Evolutionary conservation across 306 rosid species (phyloP).

Genomic region (Pyrus bretschneideri): DNA sequence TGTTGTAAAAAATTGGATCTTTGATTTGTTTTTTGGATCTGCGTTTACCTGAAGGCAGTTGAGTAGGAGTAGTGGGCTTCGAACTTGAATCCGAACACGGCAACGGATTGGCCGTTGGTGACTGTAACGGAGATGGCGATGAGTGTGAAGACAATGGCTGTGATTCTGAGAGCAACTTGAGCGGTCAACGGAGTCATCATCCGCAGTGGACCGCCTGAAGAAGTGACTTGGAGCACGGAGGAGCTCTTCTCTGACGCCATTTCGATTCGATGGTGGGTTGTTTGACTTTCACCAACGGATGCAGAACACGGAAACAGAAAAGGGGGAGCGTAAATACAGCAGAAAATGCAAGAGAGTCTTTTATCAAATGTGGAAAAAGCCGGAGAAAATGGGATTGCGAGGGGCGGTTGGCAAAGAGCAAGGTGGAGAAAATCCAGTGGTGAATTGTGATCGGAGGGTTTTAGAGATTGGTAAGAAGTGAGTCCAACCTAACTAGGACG

Average conservation of each 20-base stretch:
- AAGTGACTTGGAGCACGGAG: conserved; percentile 14
- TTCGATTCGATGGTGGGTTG: not conserved
- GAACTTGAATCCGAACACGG: conserved; percentile 20
- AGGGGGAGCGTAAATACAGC: not conserved
- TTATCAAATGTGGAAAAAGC: not conserved
- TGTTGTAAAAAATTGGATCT: not conserved
- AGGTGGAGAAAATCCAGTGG: not conserved
- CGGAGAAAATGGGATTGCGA: not conserved
- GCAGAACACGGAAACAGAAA: not conserved
- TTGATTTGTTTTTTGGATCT: not conserved
- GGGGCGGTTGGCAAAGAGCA: no score
- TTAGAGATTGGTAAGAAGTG: not conserved
- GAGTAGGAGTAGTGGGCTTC: conserved; percentile 55
- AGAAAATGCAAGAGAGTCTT: not conserved
- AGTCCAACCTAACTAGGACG: not conserved
- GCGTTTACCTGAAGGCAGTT: conserved; percentile 42
- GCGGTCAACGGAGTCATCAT: conserved; percentile 6
- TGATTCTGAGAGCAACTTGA: conserved; percentile 40
- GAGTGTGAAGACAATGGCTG: conserved; percentile 32
- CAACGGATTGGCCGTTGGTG: conserved; percentile 49
- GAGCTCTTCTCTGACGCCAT: conserved; percentile 21
- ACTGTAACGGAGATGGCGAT: conserved; percentile 38
- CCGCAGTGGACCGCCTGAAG: not conserved
- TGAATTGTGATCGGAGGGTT: not conserved
- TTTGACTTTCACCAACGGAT: not conserved